Conservation (phyloP, 2,329 filamentous ascomycete species). For the Colletotrichum kahawae region DNA sequence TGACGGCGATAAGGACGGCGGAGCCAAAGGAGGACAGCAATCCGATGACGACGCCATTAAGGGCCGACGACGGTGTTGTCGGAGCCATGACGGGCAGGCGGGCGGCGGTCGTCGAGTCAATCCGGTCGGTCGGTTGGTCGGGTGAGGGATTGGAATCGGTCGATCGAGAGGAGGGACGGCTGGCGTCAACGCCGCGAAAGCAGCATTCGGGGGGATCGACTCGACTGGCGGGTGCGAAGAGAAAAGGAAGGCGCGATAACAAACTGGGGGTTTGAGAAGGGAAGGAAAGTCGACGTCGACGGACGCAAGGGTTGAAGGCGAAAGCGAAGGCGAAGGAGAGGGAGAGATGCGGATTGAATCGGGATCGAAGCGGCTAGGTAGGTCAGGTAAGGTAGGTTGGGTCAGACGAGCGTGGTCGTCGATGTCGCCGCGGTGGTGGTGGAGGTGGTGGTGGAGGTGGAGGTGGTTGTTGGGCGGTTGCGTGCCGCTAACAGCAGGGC, state of each 20-base stretch:
- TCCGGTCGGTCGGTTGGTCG: conserved; percentile 8
- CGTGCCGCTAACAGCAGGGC: background rate
- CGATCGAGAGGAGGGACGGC: conserved; percentile 21
- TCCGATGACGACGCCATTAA: conserved; percentile 88
- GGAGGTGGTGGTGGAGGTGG: background rate
- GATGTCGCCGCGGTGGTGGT: background rate
- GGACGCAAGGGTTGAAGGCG: background rate
- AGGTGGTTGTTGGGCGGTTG: background rate
- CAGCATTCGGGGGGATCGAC: conserved; percentile 19
- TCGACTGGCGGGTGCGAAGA: background rate
- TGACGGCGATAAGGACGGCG: conserved; percentile 79
- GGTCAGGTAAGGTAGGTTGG: background rate
- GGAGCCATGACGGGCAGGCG: conserved; percentile 18
- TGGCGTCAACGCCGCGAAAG: conserved; percentile 26
- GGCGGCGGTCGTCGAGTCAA: conserved; percentile 14
- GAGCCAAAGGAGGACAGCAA: conserved; percentile 94
- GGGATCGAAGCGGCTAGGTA: background rate
- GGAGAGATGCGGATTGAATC: background rate
- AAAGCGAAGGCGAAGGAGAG: background rate
- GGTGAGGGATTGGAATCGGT: background rate
- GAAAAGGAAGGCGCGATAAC: background rate
- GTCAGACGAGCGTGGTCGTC: conserved; percentile 16
- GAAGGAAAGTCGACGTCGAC: conserved; percentile 3
- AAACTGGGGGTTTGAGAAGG: background rate
- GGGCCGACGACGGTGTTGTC: conserved; percentile 46